These are phyloP conservation scores for maize (Zea mays) DNA, from an alignment of 176 grass and related monocot species.

Conservation along the genomic window DNA sequence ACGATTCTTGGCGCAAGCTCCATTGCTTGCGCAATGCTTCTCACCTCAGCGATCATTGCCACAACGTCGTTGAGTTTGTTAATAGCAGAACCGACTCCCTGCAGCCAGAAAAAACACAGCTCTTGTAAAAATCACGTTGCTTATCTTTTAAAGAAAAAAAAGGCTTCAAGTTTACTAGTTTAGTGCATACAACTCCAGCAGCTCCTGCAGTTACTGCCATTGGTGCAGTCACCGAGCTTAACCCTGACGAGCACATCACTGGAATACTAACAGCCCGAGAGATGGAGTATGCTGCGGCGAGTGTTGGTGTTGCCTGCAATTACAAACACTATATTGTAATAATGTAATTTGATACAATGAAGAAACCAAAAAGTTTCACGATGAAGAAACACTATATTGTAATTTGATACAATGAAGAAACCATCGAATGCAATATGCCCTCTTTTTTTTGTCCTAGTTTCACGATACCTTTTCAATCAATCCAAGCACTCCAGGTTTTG, in stretches of 20 bases:
- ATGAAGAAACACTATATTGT: neutral
- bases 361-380: neutral
- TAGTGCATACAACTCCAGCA: conserved; percentile 69
- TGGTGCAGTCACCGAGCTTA: conserved; percentile 87
- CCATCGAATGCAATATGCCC: neutral
- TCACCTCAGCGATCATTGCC: conserved; percentile 85
- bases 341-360: neutral
- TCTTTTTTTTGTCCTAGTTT: neutral
- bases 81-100: conserved; percentile 78
- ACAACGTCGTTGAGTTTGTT: conserved; percentile 78
- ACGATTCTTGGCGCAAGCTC: conserved; percentile 32
- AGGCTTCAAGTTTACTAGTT: neutral
- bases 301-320: conserved; percentile 78
- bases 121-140: neutral
- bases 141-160: neutral
- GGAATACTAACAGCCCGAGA: conserved; percentile 79
- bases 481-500: conserved; percentile 78
- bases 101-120: conserved; percentile 15
- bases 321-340: neutral
- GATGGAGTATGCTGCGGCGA: conserved; percentile 88
- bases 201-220: conserved; percentile 90
- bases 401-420: neutral
- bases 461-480: conserved; percentile 79
- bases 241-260: conserved; percentile 89
- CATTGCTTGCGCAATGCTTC: conserved; percentile 62